Percentiles rank a stretch among this genome's conserved stretches.
These are phyloP conservation scores for Eurotiales sp. DNA, from an alignment of 2,329 filamentous ascomycete genomes.

Conservation along the genomic window DNA sequence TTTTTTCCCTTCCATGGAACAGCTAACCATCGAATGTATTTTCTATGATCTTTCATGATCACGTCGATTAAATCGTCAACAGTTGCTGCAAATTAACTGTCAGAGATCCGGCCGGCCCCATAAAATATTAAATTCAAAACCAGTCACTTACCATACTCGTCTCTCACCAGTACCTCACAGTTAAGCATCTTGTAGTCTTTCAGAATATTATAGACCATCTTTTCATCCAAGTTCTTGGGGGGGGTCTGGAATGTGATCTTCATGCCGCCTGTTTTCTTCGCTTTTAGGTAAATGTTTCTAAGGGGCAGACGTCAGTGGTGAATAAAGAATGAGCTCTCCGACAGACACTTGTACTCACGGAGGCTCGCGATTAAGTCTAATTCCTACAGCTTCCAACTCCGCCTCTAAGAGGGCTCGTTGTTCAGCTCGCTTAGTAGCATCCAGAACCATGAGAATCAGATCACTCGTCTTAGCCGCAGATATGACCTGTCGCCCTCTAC, in stretches of 20 bases:
- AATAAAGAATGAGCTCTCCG: background rate
- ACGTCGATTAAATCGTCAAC: slow-evolving; percentile 99
- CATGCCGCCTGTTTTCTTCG: slow-evolving; percentile 94
- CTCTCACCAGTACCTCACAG: slow-evolving; percentile 90
- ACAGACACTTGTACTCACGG: slow-evolving; percentile 58
- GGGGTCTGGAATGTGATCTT: slow-evolving; percentile 94
- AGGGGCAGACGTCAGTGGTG: background rate
- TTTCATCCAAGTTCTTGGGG: slow-evolving; percentile 90
- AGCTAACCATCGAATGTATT: slow-evolving; percentile 75
- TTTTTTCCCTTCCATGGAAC: slow-evolving; percentile 32
- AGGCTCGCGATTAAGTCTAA: slow-evolving; percentile 84
- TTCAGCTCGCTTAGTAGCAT: slow-evolving; percentile 94
- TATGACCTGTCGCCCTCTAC: slow-evolving; percentile 91
- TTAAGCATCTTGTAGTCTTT: slow-evolving; percentile 99
- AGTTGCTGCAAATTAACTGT: slow-evolving; percentile 55
- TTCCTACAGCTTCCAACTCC: slow-evolving; percentile 91
- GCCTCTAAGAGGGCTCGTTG: slow-evolving; percentile 85
- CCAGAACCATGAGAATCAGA: slow-evolving; percentile 91
- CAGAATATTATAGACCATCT: slow-evolving; percentile 96
- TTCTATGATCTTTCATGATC: slow-evolving; percentile 98
- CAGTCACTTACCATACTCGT: slow-evolving; percentile 65
- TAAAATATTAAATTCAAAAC: slow-evolving; percentile 13
- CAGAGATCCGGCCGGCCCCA: background rate
- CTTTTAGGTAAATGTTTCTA: slow-evolving; percentile 95
- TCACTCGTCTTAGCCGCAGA: slow-evolving; percentile 98